These are phyloP conservation scores for Capsella bursapastoris DNA, from an alignment of 345 rosid species.

Conservation along the genomic window DNA sequence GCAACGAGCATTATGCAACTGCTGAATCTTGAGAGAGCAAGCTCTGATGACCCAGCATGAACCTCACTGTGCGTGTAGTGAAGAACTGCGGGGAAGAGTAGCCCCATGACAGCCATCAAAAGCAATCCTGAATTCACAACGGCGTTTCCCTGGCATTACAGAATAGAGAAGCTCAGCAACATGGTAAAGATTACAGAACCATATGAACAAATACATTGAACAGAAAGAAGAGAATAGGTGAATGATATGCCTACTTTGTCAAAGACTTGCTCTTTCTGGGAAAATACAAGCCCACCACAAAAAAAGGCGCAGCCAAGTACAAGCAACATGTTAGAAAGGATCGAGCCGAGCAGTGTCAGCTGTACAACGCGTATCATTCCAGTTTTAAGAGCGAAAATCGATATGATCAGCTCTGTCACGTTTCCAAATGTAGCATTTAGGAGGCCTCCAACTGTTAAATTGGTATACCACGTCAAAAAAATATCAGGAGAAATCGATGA, in stretches of 20 bases:
- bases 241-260: conserved; percentile 58
- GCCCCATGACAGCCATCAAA: conserved; percentile 97
- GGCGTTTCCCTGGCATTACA: conserved; percentile 73
- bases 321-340: conserved; percentile 92
- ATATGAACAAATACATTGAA: background rate
- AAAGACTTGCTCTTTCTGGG: conserved; percentile 77
- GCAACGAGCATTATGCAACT: conserved; percentile 93
- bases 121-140: conserved; percentile 85
- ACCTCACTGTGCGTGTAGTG: conserved; percentile 89
- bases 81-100: conserved; percentile 92
- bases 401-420: conserved; percentile 92
- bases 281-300: conserved; percentile 75
- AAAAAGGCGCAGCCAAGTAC: conserved; percentile 98
- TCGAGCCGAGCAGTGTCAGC: conserved; percentile 84
- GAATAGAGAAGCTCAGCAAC: conserved; percentile 45
- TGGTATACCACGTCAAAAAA: background rate
- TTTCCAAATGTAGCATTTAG: conserved; percentile 95
- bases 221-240: background rate
- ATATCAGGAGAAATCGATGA: conserved; percentile 6
- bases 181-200: conserved; percentile 8
- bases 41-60: conserved; percentile 82
- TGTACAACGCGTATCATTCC: conserved; percentile 94
- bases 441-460: conserved; percentile 78
- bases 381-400: conserved; percentile 73
- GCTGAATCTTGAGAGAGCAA: conserved; percentile 94